Conservation (phyloP, 2,329 filamentous ascomycete species). For the Talaromyces sp. region DNA sequence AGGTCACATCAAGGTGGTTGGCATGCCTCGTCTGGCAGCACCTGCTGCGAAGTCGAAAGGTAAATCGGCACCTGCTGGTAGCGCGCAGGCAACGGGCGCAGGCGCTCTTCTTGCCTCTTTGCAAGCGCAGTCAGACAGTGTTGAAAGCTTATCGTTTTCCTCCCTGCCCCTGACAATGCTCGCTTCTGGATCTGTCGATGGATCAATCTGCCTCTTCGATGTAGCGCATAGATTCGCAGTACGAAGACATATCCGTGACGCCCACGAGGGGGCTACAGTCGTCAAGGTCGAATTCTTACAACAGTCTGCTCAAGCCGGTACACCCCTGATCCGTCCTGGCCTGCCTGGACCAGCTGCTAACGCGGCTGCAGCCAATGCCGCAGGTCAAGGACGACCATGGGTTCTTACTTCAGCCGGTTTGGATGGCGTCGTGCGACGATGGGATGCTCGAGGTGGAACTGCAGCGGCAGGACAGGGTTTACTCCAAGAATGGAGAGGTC, state of each 20-base stretch:
- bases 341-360: slow-evolving; percentile 26
- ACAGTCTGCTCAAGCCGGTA: slow-evolving; percentile 40
- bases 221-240: slow-evolving; percentile 81
- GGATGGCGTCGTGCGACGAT: slow-evolving; percentile 85
- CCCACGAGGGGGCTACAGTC: slow-evolving; percentile 84
- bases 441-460: slow-evolving; percentile 74
- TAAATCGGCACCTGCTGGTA: slow-evolving; percentile 45
- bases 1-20: slow-evolving; percentile 80
- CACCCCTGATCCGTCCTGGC: slow-evolving; percentile 24
- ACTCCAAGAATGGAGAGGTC: slow-evolving; percentile 85
- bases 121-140: slow-evolving; percentile 72
- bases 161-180: slow-evolving; percentile 61
- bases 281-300: slow-evolving; percentile 87
- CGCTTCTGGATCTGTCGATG: slow-evolving; percentile 64
- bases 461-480: slow-evolving; percentile 67
- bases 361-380: slow-evolving; percentile 26
- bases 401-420: slow-evolving; percentile 84
- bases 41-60: slow-evolving; percentile 51
- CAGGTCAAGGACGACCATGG: slow-evolving; percentile 54
- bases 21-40: slow-evolving; percentile 65
- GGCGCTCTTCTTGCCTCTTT: slow-evolving; percentile 79
- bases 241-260: slow-evolving; percentile 75
- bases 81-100: slow-evolving; percentile 47
- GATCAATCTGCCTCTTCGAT: slow-evolving; percentile 80
- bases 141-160: slow-evolving; percentile 72